Evolutionary conservation across 257 asterid species (phyloP).

Genomic region (Penstemon davidsonii): DNA sequence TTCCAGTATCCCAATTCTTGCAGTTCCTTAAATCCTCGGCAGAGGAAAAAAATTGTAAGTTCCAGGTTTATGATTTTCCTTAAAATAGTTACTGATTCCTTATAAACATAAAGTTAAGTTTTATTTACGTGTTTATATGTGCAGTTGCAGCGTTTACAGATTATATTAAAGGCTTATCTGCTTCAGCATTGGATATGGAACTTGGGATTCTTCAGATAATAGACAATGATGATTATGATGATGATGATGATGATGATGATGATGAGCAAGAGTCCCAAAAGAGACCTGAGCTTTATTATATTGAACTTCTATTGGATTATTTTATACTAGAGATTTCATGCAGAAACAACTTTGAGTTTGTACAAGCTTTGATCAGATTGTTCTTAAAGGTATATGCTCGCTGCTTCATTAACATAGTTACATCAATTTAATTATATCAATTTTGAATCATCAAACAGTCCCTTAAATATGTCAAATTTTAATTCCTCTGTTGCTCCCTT

Average conservation of each 20-base stretch:
- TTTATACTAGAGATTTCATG: conserved; percentile 65
- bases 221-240: conserved; percentile 53
- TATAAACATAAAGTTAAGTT: background rate
- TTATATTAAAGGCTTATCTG: conserved; percentile 67
- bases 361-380: conserved; percentile 75
- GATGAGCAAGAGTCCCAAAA: conserved; percentile 54
- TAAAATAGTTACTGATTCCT: conserved; percentile 1
- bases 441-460: no score
- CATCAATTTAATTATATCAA: no score
- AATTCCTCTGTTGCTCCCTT: no score
- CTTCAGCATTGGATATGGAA: conserved; percentile 84
- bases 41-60: conserved; percentile 61
- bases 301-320: conserved; percentile 72
- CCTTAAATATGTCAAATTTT: no score
- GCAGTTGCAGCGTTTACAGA: conserved; percentile 82
- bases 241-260: conserved; percentile 45
- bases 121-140: conserved; percentile 27
- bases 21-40: conserved; percentile 54
- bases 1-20: conserved; percentile 54
- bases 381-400: conserved; percentile 66
- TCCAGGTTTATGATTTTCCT: conserved; percentile 8
- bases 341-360: conserved; percentile 75
- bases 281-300: conserved; percentile 57
- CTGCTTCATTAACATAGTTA: background rate
- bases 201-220: conserved; percentile 83